Conservation (phyloP, 176 grass and related monocot species). For the Zoysia pacifica region DNA sequence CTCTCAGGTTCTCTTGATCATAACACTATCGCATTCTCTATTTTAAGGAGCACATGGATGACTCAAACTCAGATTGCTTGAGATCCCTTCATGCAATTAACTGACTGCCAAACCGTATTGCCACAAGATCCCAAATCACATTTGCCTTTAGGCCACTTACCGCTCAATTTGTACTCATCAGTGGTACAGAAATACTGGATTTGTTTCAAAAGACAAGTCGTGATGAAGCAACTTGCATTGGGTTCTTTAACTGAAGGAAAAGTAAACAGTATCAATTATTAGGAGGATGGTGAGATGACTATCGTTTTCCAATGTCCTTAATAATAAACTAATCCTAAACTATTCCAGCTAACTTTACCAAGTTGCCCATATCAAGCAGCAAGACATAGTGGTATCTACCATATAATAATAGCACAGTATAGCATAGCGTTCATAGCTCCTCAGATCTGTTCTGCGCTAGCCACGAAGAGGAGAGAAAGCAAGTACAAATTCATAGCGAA, state of each 20-base stretch:
- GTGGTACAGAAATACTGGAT: constrained; percentile 19
- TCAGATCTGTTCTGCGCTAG: constrained; percentile 45
- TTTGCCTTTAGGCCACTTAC: constrained; percentile 34
- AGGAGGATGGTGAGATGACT: constrained; percentile 63
- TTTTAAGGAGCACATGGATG: constrained; percentile 23
- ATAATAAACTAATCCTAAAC: constrained; percentile 50
- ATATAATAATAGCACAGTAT: constrained; percentile 44
- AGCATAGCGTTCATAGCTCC: constrained; percentile 37
- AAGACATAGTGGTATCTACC: constrained; percentile 47
- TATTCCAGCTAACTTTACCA: constrained; percentile 49
- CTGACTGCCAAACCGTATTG: constrained; percentile 2
- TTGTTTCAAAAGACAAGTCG: constrained; percentile 27
- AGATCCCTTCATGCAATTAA: constrained; percentile 27
- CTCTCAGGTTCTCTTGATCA: constrained; percentile 22
- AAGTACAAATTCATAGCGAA: constrained; percentile 44
- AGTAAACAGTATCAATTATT: constrained; percentile 50
- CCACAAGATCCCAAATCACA: constrained; percentile 30
- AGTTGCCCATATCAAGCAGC: constrained; percentile 56
- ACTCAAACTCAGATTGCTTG: constrained; percentile 34
- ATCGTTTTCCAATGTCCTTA: constrained; percentile 49
- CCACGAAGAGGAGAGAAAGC: constrained; percentile 29
- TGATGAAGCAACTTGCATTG: constrained; percentile 32
- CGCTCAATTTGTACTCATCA: constrained; percentile 33
- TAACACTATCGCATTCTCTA: constrained; percentile 39
- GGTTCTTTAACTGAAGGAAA: constrained; percentile 48